Conservation (phyloP, 345 rosid species). For the Reutealis trisperma region DNA sequence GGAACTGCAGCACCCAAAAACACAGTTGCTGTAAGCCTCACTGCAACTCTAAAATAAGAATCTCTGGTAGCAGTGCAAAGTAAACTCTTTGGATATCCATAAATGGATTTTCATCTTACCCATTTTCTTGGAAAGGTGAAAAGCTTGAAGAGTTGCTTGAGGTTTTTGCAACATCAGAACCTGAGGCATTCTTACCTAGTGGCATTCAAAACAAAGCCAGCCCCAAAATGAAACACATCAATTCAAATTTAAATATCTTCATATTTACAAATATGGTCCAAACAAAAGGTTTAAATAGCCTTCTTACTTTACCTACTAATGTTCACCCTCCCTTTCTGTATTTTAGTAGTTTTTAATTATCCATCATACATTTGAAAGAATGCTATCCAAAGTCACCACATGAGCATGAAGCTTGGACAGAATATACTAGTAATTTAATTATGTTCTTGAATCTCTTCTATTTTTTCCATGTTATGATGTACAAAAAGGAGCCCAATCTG, state of each 20-base stretch:
- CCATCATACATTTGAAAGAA: background rate
- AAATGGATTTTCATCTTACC: background rate
- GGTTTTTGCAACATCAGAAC: background rate
- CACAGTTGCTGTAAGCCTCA: constrained; percentile 15
- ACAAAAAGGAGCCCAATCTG: background rate
- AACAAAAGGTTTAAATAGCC: background rate
- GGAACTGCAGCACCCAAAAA: constrained; percentile 11
- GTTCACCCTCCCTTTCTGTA: background rate
- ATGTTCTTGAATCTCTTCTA: background rate
- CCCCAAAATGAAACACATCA: background rate
- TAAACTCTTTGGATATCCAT: background rate
- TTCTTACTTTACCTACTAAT: background rate
- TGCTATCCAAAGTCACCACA: too few relatives aligned
- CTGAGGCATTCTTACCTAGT: background rate
- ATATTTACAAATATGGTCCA: background rate
- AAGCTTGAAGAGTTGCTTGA: background rate
- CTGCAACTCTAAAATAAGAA: background rate
- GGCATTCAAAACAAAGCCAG: background rate
- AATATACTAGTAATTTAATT: background rate
- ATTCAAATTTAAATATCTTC: background rate
- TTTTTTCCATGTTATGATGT: background rate
- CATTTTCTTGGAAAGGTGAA: background rate
- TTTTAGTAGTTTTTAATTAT: background rate
- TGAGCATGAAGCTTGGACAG: too few relatives aligned
- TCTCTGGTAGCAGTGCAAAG: background rate